Base-by-base conservation (phyloP, 805 yeast genomes). In the Sugiyamaella boreocaroliniensis region DNA sequence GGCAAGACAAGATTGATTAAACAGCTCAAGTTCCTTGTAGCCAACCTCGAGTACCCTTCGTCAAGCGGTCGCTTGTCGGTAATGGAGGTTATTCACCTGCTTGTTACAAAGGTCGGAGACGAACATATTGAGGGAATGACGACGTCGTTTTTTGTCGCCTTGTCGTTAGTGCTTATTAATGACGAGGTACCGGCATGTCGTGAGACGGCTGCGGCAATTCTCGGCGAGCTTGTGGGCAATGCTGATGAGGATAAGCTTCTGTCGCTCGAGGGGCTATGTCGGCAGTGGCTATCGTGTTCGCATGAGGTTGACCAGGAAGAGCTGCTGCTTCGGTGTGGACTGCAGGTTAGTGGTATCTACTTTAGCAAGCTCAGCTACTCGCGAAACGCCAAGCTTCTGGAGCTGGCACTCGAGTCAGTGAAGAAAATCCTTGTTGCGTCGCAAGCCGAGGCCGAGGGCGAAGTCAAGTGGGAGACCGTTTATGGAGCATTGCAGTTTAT, bases 41-140 rank as follows among this genome's bases (percentile, higher is more conserved):
- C 80, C 51, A 93, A 93, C 66, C 71, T 93, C 57, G 77, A 82
- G 20, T 93, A 93, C 65, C 90, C 95, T 4, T 82, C 95, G 2
- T 86, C 86, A 53, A 76, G 80, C 43, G 99, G 99, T 49, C 76
- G 97, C 49, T 84, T 85, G 58, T 87, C 97, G 0, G 95, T 89
- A 2, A 79, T 93, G 86, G 98, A 93, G 62, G 73, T 92, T 62
- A 73, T 92, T 46, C 85, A 84, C 61, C 71, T 81, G 58, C 75
- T 93, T 51, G 73, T 92, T 15, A 73, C 76, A 45, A 88, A 86
- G 63, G 77, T 89, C 1, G 79, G 83, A 2, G 67, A 73, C 7
- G 83, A 80, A 1, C 53, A 57, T 11, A 67, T 87, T 44, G 43
- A 54, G 15, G 71, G 75, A 7, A 58, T 63, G 4, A 61, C 61